A percentile compares a stretch with the other conserved stretches of the same genome.
phyloP scores from a whole-genome alignment of 129 eudicot species.

The Chrysanthemum makinoi region DNA sequence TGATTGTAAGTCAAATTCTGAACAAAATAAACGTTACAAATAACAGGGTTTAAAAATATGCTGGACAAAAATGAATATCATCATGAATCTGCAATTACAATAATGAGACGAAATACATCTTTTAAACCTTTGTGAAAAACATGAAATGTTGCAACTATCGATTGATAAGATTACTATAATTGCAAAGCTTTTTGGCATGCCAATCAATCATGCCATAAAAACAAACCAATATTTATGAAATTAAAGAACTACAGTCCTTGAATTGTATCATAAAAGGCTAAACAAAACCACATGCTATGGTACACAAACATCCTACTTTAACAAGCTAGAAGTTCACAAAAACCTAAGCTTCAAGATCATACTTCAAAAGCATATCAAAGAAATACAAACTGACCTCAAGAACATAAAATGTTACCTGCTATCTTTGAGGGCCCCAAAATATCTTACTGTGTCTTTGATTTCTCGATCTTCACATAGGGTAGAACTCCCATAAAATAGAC shows the following conservation, averaged over 20 bases:
- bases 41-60: not conserved
- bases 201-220: not conserved
- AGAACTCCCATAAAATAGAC: slow-evolving; percentile 59
- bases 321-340: slow-evolving; percentile 31
- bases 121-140: not conserved
- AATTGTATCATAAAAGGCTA: slow-evolving; percentile 22
- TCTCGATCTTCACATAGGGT: slow-evolving; percentile 80
- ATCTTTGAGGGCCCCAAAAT: slow-evolving; percentile 13
- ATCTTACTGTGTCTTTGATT: slow-evolving; percentile 62
- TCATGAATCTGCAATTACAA: not conserved
- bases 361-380: slow-evolving; percentile 24
- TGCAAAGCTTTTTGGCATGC: not conserved
- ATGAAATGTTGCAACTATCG: no score
- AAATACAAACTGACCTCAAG: not conserved
- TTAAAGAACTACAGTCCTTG: slow-evolving; percentile 15
- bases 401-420: slow-evolving; percentile 25
- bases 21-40: no score
- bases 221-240: slow-evolving; percentile 9
- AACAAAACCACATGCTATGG: slow-evolving; percentile 27
- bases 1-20: no score
- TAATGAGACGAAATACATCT: not conserved
- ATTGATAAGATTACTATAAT: not conserved
- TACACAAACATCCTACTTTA: slow-evolving; percentile 35
- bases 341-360: slow-evolving; percentile 18
- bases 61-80: not conserved